Evolutionary conservation across 2,329 filamentous ascomycete species (phyloP).

Genomic region (Stachybotrys chlorohalonatus): DNA sequence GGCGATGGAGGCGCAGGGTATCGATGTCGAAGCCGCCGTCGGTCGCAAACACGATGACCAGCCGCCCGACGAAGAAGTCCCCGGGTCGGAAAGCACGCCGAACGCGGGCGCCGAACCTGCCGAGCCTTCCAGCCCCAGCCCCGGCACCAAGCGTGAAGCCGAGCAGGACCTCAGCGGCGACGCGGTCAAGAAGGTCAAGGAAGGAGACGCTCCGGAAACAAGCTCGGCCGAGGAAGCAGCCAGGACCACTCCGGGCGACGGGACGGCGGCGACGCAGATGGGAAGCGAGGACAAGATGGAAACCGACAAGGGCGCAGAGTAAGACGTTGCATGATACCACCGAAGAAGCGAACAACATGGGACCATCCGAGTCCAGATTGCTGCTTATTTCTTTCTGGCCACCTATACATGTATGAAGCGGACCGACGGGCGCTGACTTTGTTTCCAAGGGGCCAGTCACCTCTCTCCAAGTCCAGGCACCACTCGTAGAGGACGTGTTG

Average conservation of each 20-base stretch:
- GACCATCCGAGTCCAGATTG: not conserved
- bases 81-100: constrained; percentile 5
- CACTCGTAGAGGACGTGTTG: too few relatives aligned
- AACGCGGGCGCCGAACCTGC: constrained; percentile 15
- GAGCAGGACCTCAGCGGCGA: constrained; percentile 35
- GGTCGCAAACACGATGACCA: constrained; percentile 37
- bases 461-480: too few relatives aligned
- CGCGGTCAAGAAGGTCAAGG: constrained; percentile 40
- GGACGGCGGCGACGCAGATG: constrained; percentile 3
- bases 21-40: constrained; percentile 53
- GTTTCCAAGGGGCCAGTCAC: too few relatives aligned
- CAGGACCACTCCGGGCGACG: constrained; percentile 6
- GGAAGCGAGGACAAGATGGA: constrained; percentile 14
- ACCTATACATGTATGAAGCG: not conserved
- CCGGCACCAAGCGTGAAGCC: constrained; percentile 47
- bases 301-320: constrained; percentile 5
- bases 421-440: not conserved
- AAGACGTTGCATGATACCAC: not conserved
- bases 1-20: constrained; percentile 40
- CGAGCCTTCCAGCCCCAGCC: constrained; percentile 17
- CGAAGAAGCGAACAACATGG: not conserved
- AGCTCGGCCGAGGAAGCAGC: constrained; percentile 2
- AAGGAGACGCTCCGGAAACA: constrained; percentile 15
- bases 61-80: constrained; percentile 10
- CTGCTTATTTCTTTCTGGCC: not conserved